Evolutionary conservation across 2,329 filamentous ascomycete species (phyloP).

Genomic region (Colletotrichum sp.): DNA sequence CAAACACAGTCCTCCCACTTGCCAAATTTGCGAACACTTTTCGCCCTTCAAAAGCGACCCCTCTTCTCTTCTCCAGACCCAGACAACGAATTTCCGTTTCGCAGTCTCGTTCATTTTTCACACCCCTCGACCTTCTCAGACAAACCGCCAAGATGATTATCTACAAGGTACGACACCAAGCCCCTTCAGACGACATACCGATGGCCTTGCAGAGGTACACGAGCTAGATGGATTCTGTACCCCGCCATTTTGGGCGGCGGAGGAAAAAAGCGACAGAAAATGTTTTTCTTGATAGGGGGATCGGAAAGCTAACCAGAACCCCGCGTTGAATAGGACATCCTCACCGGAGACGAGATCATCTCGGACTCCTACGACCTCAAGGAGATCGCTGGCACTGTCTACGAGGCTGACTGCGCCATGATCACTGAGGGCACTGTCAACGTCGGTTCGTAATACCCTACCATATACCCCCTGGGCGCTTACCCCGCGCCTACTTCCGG

Average conservation of each 20-base stretch:
- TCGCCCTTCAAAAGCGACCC: slow-evolving; percentile 20
- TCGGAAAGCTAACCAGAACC: slow-evolving; percentile 24
- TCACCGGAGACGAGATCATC: slow-evolving; percentile 94
- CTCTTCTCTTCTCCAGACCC: slow-evolving; percentile 16
- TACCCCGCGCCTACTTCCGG: background rate
- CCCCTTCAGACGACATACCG: background rate
- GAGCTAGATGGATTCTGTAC: slow-evolving; percentile 2
- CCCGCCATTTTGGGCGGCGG: background rate
- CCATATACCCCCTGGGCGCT: background rate
- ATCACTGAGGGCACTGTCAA: slow-evolving; percentile 78
- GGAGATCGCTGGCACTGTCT: slow-evolving; percentile 79
- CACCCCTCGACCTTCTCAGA: slow-evolving; percentile 32
- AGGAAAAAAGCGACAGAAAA: background rate
- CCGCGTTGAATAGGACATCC: slow-evolving; percentile 71
- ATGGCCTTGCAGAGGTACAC: background rate
- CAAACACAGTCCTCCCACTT: slow-evolving; percentile 25
- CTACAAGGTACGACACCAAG: slow-evolving; percentile 61
- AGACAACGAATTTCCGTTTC: slow-evolving; percentile 19
- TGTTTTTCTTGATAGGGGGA: background rate
- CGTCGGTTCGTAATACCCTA: slow-evolving; percentile 63
- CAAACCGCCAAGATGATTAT: slow-evolving; percentile 72
- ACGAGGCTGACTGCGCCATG: slow-evolving; percentile 92
- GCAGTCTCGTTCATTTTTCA: slow-evolving; percentile 29
- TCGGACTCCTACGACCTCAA: slow-evolving; percentile 91
- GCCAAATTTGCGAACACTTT: slow-evolving; percentile 26